These are phyloP conservation scores for Diaporthe aspalathi DNA, from an alignment of 2,329 filamentous ascomycete species.

Conservation along the genomic window DNA sequence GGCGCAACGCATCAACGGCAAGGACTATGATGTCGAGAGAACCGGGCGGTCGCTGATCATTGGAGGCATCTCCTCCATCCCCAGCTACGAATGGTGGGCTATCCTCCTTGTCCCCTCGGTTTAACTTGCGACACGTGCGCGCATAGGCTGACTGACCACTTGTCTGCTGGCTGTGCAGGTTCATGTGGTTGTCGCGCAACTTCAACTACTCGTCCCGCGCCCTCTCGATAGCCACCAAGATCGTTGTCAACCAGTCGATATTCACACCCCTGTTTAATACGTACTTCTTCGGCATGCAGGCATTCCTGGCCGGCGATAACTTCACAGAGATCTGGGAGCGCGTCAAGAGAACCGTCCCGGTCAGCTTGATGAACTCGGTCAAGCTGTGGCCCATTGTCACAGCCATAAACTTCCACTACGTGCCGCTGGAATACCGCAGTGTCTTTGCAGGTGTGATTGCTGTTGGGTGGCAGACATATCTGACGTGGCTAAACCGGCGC, in stretches of 20 bases:
- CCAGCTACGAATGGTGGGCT: constrained; percentile 82
- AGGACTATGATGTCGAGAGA: constrained; percentile 74
- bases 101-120: too few relatives aligned
- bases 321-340: constrained; percentile 74
- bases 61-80: constrained; percentile 78
- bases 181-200: constrained; percentile 80
- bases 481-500: constrained; percentile 81
- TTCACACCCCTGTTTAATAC: constrained; percentile 88
- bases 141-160: constrained; percentile 5
- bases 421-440: constrained; percentile 81
- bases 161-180: constrained; percentile 60
- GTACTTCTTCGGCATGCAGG: constrained; percentile 86
- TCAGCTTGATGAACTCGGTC: constrained; percentile 80
- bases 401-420: constrained; percentile 86
- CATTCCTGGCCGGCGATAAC: constrained; percentile 76
- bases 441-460: constrained; percentile 84
- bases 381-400: constrained; percentile 92
- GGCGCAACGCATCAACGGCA: constrained; percentile 75
- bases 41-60: constrained; percentile 80
- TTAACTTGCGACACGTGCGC: background rate
- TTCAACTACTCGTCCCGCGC: constrained; percentile 86
- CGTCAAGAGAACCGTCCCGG: constrained; percentile 79
- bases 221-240: constrained; percentile 79
- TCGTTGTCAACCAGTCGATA: constrained; percentile 80
- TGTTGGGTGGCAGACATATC: constrained; percentile 92